Conservation (phyloP, 2,329 filamentous ascomycete species). For the Falciphora oryzae region DNA sequence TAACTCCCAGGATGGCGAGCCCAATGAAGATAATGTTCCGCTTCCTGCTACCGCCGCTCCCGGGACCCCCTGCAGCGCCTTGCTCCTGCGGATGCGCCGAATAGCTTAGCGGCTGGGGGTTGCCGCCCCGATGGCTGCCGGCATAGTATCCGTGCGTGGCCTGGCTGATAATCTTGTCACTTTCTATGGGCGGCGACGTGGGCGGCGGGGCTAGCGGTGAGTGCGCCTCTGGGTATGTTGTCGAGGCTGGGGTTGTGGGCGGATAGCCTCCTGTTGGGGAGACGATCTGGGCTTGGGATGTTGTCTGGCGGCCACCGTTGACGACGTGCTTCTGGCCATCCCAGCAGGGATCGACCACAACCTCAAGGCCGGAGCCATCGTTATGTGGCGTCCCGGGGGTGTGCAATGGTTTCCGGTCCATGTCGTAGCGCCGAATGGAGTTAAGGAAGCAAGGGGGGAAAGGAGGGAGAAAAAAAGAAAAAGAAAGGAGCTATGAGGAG, state of each 20-base stretch:
- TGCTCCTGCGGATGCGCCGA: neutral
- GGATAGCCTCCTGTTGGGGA: neutral
- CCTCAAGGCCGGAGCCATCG: neutral
- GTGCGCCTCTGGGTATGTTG: neutral
- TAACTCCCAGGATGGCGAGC: neutral
- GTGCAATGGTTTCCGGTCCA: neutral
- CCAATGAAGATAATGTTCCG: neutral
- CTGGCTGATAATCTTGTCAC: neutral
- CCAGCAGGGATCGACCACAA: neutral
- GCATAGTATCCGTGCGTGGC: neutral
- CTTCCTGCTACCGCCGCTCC: neutral
- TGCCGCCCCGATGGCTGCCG: too few species aligned
- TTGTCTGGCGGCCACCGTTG: too few species aligned
- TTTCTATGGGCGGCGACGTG: neutral
- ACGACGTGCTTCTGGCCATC: neutral
- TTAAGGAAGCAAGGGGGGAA: neutral
- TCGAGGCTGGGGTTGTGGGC: neutral
- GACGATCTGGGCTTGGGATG: too few species aligned
- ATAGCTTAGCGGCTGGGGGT: neutral
- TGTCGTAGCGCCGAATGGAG: neutral
- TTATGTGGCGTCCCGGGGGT: neutral
- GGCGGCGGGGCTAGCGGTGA: too few species aligned
- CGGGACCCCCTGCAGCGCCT: too few species aligned
- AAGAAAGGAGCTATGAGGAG: neutral
- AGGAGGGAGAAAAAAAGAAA: neutral